Evolutionary conservation across 768 basidiomycete genomes (phyloP).

Genomic region (Leucogyrophana mollusca): DNA sequence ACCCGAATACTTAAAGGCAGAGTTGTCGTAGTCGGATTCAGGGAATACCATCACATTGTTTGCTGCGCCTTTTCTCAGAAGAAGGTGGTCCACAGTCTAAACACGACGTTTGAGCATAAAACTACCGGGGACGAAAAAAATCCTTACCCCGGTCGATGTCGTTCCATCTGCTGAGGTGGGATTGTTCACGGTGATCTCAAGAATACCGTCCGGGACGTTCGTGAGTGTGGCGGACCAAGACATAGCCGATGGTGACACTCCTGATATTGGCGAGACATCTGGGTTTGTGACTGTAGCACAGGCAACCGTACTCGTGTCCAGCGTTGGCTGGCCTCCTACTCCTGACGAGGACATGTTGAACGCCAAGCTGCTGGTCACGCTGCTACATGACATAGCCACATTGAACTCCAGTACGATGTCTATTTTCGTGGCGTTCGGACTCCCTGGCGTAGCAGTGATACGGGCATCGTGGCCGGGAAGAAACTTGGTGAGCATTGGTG

Average conservation of each 20-base stretch:
- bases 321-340: constrained; percentile 51
- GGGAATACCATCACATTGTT: constrained; percentile 89
- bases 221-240: constrained; percentile 72
- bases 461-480: constrained; percentile 86
- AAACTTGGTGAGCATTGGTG: constrained; percentile 77
- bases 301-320: constrained; percentile 39
- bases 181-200: constrained; percentile 68
- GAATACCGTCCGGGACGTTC: constrained; percentile 80
- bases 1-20: constrained; percentile 53
- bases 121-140: constrained; percentile 5
- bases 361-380: constrained; percentile 60
- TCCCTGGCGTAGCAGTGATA: constrained; percentile 37
- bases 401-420: constrained; percentile 81
- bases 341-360: constrained; percentile 73
- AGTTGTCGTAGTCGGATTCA: constrained; percentile 69
- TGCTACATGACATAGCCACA: constrained; percentile 67
- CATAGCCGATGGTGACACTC: constrained; percentile 59
- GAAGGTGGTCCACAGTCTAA: constrained; percentile 69
- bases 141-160: constrained; percentile 56
- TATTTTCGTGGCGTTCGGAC: constrained; percentile 54
- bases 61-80: constrained; percentile 75
- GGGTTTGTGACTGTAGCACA: constrained; percentile 53
- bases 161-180: constrained; percentile 41
- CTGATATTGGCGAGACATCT: constrained; percentile 48
- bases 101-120: constrained; percentile 7